Conservation (phyloP, 1,139 yeast species). For the Suhomyces bokatorum region DNA sequence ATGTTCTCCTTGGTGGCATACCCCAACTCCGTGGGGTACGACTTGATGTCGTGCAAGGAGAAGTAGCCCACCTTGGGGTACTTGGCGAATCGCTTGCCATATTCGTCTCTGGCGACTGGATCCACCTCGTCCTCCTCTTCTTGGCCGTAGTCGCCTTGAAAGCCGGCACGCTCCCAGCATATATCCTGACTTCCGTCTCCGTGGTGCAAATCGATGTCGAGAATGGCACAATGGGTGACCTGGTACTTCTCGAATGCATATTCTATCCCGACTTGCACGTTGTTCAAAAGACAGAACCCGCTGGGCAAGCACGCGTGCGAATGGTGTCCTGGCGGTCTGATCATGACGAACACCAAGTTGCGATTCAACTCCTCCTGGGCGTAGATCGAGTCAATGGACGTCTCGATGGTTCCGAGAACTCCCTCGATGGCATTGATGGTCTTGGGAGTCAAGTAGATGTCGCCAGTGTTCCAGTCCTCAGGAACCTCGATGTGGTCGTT, state of each 20-base stretch:
- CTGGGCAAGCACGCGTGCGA: constrained; percentile 84
- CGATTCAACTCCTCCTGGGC: constrained; percentile 29
- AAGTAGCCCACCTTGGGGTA: constrained; percentile 78
- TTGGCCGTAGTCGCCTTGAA: constrained; percentile 52
- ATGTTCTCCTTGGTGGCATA: constrained; percentile 72
- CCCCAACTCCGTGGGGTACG: constrained; percentile 82
- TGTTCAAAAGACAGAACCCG: constrained; percentile 84
- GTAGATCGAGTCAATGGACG: constrained; percentile 55
- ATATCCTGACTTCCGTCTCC: constrained; percentile 94
- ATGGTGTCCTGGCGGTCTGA: constrained; percentile 89
- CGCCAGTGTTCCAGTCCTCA: constrained; percentile 80
- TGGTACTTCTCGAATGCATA: constrained; percentile 67
- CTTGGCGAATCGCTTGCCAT: constrained; percentile 53
- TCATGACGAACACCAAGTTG: constrained; percentile 64
- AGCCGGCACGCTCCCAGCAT: constrained; percentile 78
- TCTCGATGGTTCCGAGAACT: constrained; percentile 75
- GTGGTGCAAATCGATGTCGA: constrained; percentile 85
- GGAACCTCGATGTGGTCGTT: constrained; percentile 71
- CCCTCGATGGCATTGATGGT: constrained; percentile 78
- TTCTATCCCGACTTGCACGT: constrained; percentile 80
- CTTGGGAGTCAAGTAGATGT: constrained; percentile 68
- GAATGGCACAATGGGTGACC: constrained; percentile 77
- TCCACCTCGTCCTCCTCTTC: constrained; percentile 43
- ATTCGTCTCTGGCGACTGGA: constrained; percentile 46
- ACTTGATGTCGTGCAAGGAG: constrained; percentile 81